Evolutionary conservation across 225 moss, liverwort and hornwort genomes (phyloP).

Genomic region (Neckera pumila): DNA sequence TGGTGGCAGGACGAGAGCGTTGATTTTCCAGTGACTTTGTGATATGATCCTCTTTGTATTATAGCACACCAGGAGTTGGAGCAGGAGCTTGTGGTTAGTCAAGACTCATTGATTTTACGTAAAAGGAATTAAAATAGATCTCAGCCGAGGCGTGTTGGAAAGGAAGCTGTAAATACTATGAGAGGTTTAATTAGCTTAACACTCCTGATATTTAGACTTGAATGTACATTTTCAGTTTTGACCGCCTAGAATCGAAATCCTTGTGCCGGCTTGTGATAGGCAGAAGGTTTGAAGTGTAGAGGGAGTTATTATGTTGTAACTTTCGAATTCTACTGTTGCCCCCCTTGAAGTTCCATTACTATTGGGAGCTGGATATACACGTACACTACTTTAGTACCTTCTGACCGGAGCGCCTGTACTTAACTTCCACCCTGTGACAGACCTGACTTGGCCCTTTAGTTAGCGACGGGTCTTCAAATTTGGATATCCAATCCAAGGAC

Average conservation of each 20-base stretch:
- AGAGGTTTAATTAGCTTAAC: not conserved
- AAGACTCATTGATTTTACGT: not conserved
- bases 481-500: not conserved
- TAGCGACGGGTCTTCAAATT: not conserved
- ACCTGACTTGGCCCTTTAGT: not conserved
- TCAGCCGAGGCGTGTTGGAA: not conserved
- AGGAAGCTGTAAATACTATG: conserved; percentile 18
- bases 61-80: not conserved
- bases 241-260: not conserved
- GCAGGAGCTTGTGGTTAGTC: not conserved
- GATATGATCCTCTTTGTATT: not conserved
- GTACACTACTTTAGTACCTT: not conserved
- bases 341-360: not conserved
- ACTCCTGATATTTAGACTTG: not conserved
- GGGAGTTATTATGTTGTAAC: not conserved
- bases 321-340: not conserved
- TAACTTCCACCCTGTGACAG: not conserved
- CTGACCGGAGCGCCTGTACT: not conserved
- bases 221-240: conserved; percentile 17
- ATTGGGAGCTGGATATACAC: not conserved
- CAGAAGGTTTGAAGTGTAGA: not conserved
- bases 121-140: not conserved
- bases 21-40: not conserved
- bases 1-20: not conserved
- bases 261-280: not conserved